Base-by-base conservation (phyloP, 1,284 basidiomycete species). In the Quambalaria eucalypti region DNA sequence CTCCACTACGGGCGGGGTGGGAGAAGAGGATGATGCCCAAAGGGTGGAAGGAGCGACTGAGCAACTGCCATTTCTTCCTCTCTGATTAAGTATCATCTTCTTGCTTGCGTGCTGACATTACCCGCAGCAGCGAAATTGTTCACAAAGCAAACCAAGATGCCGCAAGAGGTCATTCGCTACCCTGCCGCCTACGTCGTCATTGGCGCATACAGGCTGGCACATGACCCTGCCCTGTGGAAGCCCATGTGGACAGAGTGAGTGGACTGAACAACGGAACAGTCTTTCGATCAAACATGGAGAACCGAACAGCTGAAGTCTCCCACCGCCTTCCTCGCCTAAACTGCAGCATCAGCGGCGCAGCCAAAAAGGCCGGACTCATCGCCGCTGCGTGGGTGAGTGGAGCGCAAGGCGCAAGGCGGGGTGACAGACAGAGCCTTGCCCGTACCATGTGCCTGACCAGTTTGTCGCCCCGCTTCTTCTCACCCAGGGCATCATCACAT, bases 171-270 rank as follows among this genome's bases (percentile, higher is more conserved):
- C 28, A 62, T 73, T 28, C 57, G 60, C n/a, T 64, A 68, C 23
- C 68, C 72, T 21, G 61, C 66, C n/a, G 56, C 65, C 16, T 74
- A 74, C 56, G 65, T 64, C 31, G 12, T 73, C 25, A 63, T 75
- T 2, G 73, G 73, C 3, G 64, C 71, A 2, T 75, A 74, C 48
- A 65, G 73, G 9, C 56, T 75, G 1, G 46, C 54, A 0, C 69
- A 73, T 54, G 73, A 75, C 49, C 55, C 61, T 0, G 25, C 54
- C 6, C 55, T 75, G 2, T 74, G 66, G 66, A 51, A 59, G 44
- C 72, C 73, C 7, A 73, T 74, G 68, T 75, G 73, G 73, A 42
- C 50, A 4, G 62, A 66, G 25, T 68, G 65, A 50, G 57, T 54
- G 31, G 46, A 33, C 31, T 33, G 31, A 36, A 9, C 31, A n/a